Evolutionary conservation across 768 basidiomycete genomes (phyloP).

Genomic region (Cyclocybe aegerita): DNA sequence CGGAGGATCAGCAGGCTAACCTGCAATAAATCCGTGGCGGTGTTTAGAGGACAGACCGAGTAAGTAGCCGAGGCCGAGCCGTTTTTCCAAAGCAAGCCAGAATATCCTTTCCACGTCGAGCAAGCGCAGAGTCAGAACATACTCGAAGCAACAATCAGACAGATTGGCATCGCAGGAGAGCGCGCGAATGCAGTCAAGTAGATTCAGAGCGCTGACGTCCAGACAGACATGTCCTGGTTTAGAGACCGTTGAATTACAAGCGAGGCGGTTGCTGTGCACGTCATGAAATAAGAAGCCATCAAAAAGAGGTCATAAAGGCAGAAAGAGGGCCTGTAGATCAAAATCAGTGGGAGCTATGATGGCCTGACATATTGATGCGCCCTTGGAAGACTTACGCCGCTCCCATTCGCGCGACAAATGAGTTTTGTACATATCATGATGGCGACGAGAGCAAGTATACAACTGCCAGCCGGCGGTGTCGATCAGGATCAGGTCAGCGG

Average conservation of each 20-base stretch:
- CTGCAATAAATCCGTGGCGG: no score
- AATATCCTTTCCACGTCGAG: no score
- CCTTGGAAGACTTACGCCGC: neutral
- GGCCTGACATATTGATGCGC: slow-evolving; percentile 14
- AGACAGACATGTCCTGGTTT: no score
- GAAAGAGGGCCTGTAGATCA: slow-evolving; percentile 4
- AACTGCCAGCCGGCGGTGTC: neutral
- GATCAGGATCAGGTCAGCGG: slow-evolving; percentile 3
- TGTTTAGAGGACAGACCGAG: no score
- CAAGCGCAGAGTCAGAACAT: no score
- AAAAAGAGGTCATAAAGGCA: slow-evolving; percentile 5
- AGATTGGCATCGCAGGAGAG: no score
- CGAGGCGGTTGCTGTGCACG: slow-evolving; percentile 17
- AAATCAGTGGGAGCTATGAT: slow-evolving; percentile 7
- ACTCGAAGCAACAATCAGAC: no score
- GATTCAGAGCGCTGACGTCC: no score
- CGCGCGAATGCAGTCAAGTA: no score
- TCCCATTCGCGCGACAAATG: neutral
- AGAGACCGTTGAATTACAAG: neutral
- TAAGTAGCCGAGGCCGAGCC: no score
- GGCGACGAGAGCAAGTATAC: slow-evolving; percentile 1
- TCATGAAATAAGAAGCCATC: slow-evolving; percentile 9
- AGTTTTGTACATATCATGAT: neutral
- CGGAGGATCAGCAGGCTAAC: no score
- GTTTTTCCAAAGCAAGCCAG: no score